Evolutionary conservation across 352 stramenopile species (phyloP).

Genomic region (Pythium monospermum): DNA sequence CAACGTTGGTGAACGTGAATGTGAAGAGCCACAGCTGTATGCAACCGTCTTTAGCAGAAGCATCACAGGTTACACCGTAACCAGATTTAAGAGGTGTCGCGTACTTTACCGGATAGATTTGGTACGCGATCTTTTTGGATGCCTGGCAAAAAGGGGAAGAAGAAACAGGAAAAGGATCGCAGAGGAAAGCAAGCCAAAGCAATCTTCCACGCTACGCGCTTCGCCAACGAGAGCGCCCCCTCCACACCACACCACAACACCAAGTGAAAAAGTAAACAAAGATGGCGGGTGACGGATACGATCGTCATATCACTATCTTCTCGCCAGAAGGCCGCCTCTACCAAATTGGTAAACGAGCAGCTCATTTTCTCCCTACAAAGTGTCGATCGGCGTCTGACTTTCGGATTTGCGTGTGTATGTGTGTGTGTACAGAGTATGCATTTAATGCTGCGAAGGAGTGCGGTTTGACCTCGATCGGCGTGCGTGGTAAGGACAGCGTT

Average conservation of each 20-base stretch:
- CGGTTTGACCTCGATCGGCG: conserved; percentile 94
- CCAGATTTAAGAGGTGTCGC: conserved; percentile 1
- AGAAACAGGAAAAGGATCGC: conserved; percentile 20
- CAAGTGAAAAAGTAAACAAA: conserved; percentile 13
- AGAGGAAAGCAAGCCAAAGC: conserved; percentile 1
- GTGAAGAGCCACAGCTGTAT: background rate
- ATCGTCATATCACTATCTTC: conserved; percentile 98
- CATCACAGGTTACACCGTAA: conserved; percentile 4
- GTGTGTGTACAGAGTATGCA: conserved; percentile 91
- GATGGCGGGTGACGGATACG: conserved; percentile 88
- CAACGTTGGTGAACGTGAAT: background rate
- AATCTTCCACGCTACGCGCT: background rate
- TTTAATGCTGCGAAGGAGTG: conserved; percentile 95
- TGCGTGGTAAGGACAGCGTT: conserved; percentile 91
- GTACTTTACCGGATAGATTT: conserved; percentile 13
- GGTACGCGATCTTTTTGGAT: conserved; percentile 18
- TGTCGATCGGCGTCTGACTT: background rate
- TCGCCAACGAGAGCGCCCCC: background rate
- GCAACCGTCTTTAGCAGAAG: background rate
- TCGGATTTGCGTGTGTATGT: background rate
- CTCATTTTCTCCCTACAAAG: background rate
- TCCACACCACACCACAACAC: background rate
- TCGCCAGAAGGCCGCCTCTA: conserved; percentile 98
- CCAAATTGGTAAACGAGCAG: conserved; percentile 86
- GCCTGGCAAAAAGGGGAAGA: conserved; percentile 13